Conservation (phyloP, 108 stramenopile species). For the Cyclotella sp. region DNA sequence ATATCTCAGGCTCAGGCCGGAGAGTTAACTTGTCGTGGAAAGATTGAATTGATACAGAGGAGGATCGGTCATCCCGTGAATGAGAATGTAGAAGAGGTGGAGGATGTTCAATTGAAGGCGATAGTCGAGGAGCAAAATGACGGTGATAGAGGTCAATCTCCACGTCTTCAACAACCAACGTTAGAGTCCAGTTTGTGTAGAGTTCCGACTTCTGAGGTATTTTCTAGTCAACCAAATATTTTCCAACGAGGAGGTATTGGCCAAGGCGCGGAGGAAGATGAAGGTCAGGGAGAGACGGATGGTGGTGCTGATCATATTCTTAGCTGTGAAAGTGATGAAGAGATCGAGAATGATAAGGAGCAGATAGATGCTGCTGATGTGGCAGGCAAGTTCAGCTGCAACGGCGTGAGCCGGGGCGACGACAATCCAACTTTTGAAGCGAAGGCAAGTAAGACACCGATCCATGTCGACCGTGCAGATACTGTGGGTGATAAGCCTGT, state of each 20-base stretch:
- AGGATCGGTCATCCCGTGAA: conserved; percentile 9
- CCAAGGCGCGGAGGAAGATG: background rate
- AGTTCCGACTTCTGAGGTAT: conserved; percentile 1
- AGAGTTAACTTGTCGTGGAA: conserved; percentile 62
- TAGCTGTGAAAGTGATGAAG: background rate
- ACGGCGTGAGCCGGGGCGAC: background rate
- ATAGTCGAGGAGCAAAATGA: conserved; percentile 22
- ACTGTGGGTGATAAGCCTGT: background rate
- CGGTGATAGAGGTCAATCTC: background rate
- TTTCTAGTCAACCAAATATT: background rate
- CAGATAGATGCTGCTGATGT: background rate
- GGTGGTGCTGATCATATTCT: background rate
- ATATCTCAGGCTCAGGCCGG: conserved; percentile 54
- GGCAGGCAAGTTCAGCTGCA: background rate
- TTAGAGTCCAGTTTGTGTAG: background rate
- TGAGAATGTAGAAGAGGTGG: conserved; percentile 7
- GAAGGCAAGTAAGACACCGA: background rate
- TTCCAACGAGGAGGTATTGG: background rate
- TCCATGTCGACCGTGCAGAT: too few species aligned
- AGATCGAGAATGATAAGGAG: background rate
- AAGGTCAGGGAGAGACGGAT: background rate
- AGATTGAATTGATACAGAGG: conserved; percentile 63
- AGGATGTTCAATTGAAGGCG: conserved; percentile 40
- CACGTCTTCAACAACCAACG: background rate
- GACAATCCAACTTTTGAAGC: background rate